Evolutionary conservation across 2,329 filamentous ascomycete genomes (phyloP).

Genomic region (Clonostachys rosea): DNA sequence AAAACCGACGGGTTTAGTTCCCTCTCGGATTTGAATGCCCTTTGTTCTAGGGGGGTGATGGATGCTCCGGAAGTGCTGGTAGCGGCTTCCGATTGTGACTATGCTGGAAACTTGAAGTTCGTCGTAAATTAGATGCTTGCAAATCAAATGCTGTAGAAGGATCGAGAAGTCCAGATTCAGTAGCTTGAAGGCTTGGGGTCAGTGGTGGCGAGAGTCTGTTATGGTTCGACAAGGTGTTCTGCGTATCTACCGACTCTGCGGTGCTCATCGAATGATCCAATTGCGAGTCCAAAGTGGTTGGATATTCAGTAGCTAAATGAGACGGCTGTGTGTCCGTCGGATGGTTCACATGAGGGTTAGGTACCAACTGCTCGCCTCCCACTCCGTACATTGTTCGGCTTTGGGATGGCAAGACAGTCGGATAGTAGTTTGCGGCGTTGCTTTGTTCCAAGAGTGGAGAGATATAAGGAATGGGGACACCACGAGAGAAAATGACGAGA

Average conservation of each 20-base stretch:
- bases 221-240: neutral
- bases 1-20: no score
- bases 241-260: no score
- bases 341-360: no score
- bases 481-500: slow-evolving; percentile 75
- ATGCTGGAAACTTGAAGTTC: neutral
- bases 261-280: no score
- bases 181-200: slow-evolving; percentile 11
- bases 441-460: slow-evolving; percentile 15
- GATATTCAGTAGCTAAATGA: no score
- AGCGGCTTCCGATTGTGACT: slow-evolving; percentile 7
- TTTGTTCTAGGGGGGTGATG: neutral
- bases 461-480: slow-evolving; percentile 30
- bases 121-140: neutral
- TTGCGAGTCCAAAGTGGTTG: no score
- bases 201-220: slow-evolving; percentile 15
- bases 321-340: no score
- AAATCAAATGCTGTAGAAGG: neutral
- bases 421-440: neutral
- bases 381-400: no score
- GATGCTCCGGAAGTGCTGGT: slow-evolving; percentile 9
- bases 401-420: no score
- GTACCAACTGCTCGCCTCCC: no score
- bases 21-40: no score
- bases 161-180: neutral